A percentile compares a stretch with the other conserved stretches of the same genome.
Conservation (phyloP, 768 basidiomycete species). For the Termitomyces heimii region DNA sequence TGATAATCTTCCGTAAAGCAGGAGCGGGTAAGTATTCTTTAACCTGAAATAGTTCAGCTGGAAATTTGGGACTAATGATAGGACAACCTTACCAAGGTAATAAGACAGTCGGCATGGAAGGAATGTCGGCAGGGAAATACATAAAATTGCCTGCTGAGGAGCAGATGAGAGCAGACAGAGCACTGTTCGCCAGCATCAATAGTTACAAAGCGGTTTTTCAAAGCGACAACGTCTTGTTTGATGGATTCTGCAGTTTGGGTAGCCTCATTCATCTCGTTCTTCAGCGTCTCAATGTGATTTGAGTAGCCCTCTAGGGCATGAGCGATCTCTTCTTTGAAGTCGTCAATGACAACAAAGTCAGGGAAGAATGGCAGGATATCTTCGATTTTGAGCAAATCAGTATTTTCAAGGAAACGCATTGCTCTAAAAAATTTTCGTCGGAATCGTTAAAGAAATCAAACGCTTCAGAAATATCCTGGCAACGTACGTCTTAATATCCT, state of each 20-base stretch:
- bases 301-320: constrained; percentile 93
- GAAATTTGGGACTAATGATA: not conserved
- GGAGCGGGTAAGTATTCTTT: constrained; percentile 87
- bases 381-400: constrained; percentile 93
- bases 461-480: not conserved
- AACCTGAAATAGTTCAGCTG: constrained; percentile 45
- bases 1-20: constrained; percentile 77
- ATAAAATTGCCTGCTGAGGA: constrained; percentile 91
- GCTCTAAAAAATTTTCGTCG: constrained; percentile 47
- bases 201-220: constrained; percentile 88
- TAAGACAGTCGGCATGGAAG: constrained; percentile 97
- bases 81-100: constrained; percentile 69
- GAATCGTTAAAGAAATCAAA: not conserved
- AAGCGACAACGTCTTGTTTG: constrained; percentile 80
- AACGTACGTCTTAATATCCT: constrained; percentile 95
- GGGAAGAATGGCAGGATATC: constrained; percentile 99
- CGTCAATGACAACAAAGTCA: constrained; percentile 98
- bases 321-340: constrained; percentile 99
- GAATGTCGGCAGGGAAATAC: constrained; percentile 97
- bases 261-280: constrained; percentile 94
- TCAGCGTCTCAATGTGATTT: constrained; percentile 82
- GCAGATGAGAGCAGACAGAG: constrained; percentile 65
- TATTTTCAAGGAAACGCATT: constrained; percentile 94
- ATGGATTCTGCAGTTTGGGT: constrained; percentile 90
- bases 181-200: constrained; percentile 86